Conservation (phyloP, 306 rosid species). For the Arachis hypogaea region DNA sequence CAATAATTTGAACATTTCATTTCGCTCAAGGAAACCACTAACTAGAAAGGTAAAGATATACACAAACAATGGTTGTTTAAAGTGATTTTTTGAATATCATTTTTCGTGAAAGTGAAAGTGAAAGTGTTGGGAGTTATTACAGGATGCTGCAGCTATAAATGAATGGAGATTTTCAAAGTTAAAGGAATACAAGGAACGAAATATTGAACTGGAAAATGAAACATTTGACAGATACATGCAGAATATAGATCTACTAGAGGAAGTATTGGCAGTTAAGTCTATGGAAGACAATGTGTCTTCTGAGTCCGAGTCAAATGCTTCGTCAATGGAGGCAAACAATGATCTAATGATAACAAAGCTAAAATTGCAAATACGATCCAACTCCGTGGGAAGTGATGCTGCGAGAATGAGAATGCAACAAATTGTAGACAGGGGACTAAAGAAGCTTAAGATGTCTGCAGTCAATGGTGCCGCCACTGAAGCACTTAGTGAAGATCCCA, state of each 20-base stretch:
- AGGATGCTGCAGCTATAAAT: constrained; percentile 72
- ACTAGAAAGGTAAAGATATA: constrained; percentile 75
- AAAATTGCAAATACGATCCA: constrained; percentile 70
- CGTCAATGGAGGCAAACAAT: constrained; percentile 44
- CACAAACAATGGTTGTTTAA: constrained; percentile 16
- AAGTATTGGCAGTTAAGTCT: constrained; percentile 70
- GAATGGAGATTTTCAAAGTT: constrained; percentile 79
- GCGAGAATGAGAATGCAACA: constrained; percentile 63
- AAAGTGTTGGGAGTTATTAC: constrained; percentile 44
- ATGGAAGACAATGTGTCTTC: constrained; percentile 52
- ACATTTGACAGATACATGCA: constrained; percentile 73
- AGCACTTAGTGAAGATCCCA: constrained; percentile 51
- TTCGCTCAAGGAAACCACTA: constrained; percentile 80
- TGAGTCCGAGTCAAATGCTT: constrained; percentile 41
- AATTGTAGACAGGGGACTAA: constrained; percentile 74
- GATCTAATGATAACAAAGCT: constrained; percentile 55
- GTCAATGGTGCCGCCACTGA: constrained; percentile 46
- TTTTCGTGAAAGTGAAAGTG: constrained; percentile 19
- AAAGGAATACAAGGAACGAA: constrained; percentile 59
- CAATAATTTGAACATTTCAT: constrained; percentile 73
- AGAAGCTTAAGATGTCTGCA: constrained; percentile 55
- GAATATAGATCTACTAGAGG: constrained; percentile 63
- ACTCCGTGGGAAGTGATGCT: constrained; percentile 54
- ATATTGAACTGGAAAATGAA: constrained; percentile 67
- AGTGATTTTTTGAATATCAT: not conserved